Percentiles rank a stretch among this genome's conserved stretches.
These are phyloP conservation scores for Phylloporus arenicola DNA, from an alignment of 768 basidiomycete genomes.

Conservation along the genomic window DNA sequence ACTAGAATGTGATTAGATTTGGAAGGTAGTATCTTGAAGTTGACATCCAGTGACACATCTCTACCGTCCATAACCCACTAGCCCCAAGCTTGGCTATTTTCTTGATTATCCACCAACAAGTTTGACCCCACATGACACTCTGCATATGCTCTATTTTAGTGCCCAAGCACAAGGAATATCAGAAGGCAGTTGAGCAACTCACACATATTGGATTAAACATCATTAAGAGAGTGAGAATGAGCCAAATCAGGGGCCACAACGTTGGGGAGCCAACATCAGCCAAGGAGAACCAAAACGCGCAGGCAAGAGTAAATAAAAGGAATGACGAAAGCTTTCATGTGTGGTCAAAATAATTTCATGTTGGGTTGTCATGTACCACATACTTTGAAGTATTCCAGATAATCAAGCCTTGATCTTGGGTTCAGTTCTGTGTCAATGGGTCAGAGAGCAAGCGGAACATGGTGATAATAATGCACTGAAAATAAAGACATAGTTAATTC, in stretches of 20 bases:
- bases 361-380: slow-evolving; percentile 9
- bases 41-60: slow-evolving; percentile 40
- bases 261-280: slow-evolving; percentile 62
- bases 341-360: slow-evolving; percentile 1
- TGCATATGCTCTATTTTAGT: slow-evolving; percentile 36
- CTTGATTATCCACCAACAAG: slow-evolving; percentile 76
- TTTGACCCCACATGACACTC: slow-evolving; percentile 33
- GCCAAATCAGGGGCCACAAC: slow-evolving; percentile 80
- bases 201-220: slow-evolving; percentile 76
- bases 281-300: slow-evolving; percentile 85
- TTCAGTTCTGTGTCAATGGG: slow-evolving; percentile 52
- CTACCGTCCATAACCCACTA: slow-evolving; percentile 68
- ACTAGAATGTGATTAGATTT: slow-evolving; percentile 37
- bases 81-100: slow-evolving; percentile 56
- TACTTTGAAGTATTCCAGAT: slow-evolving; percentile 72
- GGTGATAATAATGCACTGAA: slow-evolving; percentile 49
- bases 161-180: not conserved
- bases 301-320: slow-evolving; percentile 66
- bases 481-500: slow-evolving; percentile 93
- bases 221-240: slow-evolving; percentile 52
- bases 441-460: slow-evolving; percentile 2
- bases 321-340: slow-evolving; percentile 66
- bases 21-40: not conserved
- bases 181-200: slow-evolving; percentile 1
- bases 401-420: slow-evolving; percentile 64